Evolutionary conservation across 2,329 filamentous ascomycete species (phyloP).

Genomic region (Massarina eburnea): DNA sequence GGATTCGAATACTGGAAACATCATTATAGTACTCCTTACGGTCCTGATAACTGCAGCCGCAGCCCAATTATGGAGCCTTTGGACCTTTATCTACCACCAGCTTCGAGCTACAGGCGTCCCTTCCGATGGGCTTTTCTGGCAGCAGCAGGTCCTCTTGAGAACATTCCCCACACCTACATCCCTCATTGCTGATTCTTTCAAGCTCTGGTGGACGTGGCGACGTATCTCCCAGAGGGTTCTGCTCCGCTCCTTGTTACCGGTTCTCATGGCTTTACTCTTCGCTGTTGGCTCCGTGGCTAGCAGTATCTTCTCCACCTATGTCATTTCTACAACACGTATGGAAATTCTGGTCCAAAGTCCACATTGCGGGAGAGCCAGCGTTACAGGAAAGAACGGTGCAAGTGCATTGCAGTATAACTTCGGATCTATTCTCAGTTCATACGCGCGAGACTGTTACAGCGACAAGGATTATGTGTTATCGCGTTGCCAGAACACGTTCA

Average conservation of each 20-base stretch:
- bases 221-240: conserved; percentile 2
- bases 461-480: not conserved
- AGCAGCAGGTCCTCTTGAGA: conserved; percentile 15
- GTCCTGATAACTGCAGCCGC: conserved; percentile 6
- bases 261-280: conserved; percentile 6
- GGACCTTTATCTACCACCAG: conserved; percentile 12
- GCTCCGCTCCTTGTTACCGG: conserved; percentile 1
- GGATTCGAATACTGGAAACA: not conserved
- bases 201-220: conserved; percentile 14
- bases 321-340: conserved; percentile 5
- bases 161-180: conserved; percentile 12
- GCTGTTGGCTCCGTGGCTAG: conserved; percentile 4
- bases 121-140: conserved; percentile 12
- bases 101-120: conserved; percentile 7
- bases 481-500: conserved; percentile 4
- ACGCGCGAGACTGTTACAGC: conserved; percentile 5
- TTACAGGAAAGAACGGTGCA: not conserved
- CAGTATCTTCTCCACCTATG: conserved; percentile 11
- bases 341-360: conserved; percentile 12
- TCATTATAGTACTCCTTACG: conserved; percentile 8
- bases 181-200: conserved; percentile 11
- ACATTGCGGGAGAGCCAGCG: conserved; percentile 2
- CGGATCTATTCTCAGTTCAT: not conserved
- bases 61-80: conserved; percentile 12
- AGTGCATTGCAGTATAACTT: not conserved